These are phyloP conservation scores for Fusarium veterinarium DNA, from an alignment of 2,329 filamentous ascomycete genomes.

Conservation along the genomic window DNA sequence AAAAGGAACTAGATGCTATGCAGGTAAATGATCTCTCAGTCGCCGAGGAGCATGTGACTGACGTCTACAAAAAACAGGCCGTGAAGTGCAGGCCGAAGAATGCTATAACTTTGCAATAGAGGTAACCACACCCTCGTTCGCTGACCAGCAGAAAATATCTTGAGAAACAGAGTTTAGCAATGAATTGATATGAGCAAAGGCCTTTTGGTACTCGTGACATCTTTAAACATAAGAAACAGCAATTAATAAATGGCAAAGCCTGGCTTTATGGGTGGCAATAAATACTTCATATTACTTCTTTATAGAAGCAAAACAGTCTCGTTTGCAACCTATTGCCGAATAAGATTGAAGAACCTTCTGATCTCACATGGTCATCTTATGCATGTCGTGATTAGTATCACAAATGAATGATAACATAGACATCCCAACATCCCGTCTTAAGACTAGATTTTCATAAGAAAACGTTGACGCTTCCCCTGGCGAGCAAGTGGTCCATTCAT, in stretches of 20 bases:
- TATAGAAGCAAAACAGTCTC: fast-evolving
- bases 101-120: fast-evolving
- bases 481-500: fast-evolving
- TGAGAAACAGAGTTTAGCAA: not conserved
- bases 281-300: fast-evolving
- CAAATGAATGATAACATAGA: no score
- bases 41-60: not conserved
- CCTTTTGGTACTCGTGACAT: fast-evolving
- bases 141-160: fast-evolving
- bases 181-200: fast-evolving
- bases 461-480: no score
- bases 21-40: not conserved
- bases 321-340: fast-evolving
- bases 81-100: fast-evolving
- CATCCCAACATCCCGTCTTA: fast-evolving
- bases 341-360: fast-evolving
- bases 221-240: fast-evolving
- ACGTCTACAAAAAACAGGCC: fast-evolving
- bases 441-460: no score
- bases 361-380: fast-evolving
- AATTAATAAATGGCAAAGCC: fast-evolving
- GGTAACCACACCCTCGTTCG: fast-evolving
- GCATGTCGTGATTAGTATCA: no score
- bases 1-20: not conserved
- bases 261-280: fast-evolving